These are phyloP conservation scores for Santalum album DNA, from an alignment of 164 flowering plant genomes.

Conservation along the genomic window DNA sequence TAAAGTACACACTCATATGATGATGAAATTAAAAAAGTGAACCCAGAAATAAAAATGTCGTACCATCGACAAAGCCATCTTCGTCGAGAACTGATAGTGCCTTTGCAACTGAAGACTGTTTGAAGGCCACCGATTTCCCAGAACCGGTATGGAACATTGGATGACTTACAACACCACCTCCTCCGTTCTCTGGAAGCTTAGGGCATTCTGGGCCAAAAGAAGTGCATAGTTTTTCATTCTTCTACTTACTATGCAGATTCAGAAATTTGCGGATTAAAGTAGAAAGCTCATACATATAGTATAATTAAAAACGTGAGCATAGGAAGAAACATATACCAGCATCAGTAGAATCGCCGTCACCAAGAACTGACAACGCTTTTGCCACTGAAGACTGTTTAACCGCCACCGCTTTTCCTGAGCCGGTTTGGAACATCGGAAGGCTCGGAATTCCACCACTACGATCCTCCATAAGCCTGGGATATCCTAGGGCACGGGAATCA, in stretches of 20 bases:
- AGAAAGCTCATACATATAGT: no score
- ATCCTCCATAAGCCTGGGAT: constrained; percentile 26
- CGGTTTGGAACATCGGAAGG: constrained; percentile 53
- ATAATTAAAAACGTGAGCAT: no score
- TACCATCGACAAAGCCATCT: background rate
- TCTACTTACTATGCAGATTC: no score
- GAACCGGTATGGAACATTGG: constrained; percentile 59
- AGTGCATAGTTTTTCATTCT: background rate
- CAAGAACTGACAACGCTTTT: constrained; percentile 55
- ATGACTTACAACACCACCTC: constrained; percentile 8
- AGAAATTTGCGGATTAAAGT: no score
- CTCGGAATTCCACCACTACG: constrained; percentile 10
- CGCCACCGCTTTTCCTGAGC: constrained; percentile 49
- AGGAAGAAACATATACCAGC: background rate
- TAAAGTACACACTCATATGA: no score
- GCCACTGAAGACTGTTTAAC: constrained; percentile 49
- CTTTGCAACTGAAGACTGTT: constrained; percentile 48
- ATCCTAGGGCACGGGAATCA: constrained; percentile 20
- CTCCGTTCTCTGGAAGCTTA: constrained; percentile 22
- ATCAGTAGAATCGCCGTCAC: constrained; percentile 20
- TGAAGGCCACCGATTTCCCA: constrained; percentile 48
- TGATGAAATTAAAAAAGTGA: no score
- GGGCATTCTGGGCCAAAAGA: constrained; percentile 25
- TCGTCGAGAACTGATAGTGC: constrained; percentile 58
- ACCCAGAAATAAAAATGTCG: no score